Base-by-base conservation (phyloP, 805 yeast genomes). In the Ogataea polymorpha region DNA sequence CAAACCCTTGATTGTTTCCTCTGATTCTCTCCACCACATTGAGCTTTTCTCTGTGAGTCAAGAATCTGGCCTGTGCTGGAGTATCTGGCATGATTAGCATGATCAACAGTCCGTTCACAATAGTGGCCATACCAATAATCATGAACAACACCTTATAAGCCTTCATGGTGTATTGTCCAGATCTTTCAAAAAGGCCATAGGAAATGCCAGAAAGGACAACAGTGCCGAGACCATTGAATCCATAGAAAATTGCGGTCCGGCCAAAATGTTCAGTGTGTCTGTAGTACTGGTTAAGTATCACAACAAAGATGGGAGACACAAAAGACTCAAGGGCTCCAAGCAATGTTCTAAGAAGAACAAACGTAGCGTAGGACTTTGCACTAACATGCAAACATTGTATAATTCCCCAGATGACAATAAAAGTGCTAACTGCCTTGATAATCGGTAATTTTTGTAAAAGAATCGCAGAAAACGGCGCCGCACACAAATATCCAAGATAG, bases 271-370 rank as follows among this genome's bases (percentile, higher is more conserved):
- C 76, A 31, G 65, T 60, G 24, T 50, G 55, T 16, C 26, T 39
- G 66, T 77, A 80, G 68, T 75, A 80, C 51, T 76, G 80, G 27
- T 74, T 53, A 9, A 80, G 75, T 25, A 78, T 52, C 16, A 77
- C 65, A 16, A 75, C 71, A 57, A 70, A 71, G 4, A 76, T 74
- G 2, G 86, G 84, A n/a, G 78, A 69, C 15, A 79, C 70, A 20
- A 72, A 66, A 30, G 75, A 63, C 53, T 79, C 84, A 3, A 74
- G 61, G 47, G 67, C 61, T 10, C 81, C 82, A 24, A 75, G 55
- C 46, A 72, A 65, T 50, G 74, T 71, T 44, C 80, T 58, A 24
- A 71, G 42, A 2, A 62, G 68, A 29, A 65, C 60, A 3, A 75
- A 63, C 12, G 77, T 75, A 14, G 66, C 63, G 47, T 66, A 68